These are phyloP conservation scores for Cudoniella acicularis DNA, from an alignment of 495 filamentous ascomycete genomes.

Conservation along the genomic window DNA sequence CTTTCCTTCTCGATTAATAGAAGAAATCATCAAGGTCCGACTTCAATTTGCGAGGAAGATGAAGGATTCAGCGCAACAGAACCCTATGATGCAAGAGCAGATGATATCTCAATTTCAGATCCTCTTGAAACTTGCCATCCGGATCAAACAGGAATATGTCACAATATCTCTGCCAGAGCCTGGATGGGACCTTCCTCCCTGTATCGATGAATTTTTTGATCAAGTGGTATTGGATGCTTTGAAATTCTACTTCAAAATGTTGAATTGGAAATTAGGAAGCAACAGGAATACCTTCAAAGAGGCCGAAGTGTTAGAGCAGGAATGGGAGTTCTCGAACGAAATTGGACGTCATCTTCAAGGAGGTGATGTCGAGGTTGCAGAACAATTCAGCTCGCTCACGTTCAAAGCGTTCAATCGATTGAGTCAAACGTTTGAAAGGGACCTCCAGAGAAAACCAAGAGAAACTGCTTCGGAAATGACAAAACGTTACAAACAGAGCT, in stretches of 20 bases:
- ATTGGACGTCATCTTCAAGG: conserved; percentile 84
- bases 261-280: conserved; percentile 94
- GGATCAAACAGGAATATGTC: conserved; percentile 86
- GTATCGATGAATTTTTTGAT: conserved; percentile 96
- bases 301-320: conserved; percentile 92
- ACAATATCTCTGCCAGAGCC: conserved; percentile 80
- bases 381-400: conserved; percentile 94
- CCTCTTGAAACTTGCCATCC: conserved; percentile 81
- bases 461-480: conserved; percentile 87
- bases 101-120: conserved; percentile 97
- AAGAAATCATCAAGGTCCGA: conserved; percentile 92
- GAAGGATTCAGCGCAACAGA: conserved; percentile 81
- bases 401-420: conserved; percentile 84
- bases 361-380: conserved; percentile 96
- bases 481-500: conserved; percentile 88
- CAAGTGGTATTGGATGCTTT: conserved; percentile 91
- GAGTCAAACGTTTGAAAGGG: conserved; percentile 85
- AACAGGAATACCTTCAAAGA: conserved; percentile 99
- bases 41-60: conserved; percentile 91
- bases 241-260: conserved; percentile 94
- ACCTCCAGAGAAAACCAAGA: conserved; percentile 76
- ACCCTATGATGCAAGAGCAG: conserved; percentile 87
- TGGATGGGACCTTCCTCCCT: conserved; percentile 92
- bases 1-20: conserved; percentile 91
- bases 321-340: conserved; percentile 94